A percentile compares a stretch with the other conserved stretches of the same genome.
These are phyloP conservation scores for Stachybotrys chlorohalonatus DNA, from an alignment of 2,329 filamentous ascomycete species.

Conservation along the genomic window DNA sequence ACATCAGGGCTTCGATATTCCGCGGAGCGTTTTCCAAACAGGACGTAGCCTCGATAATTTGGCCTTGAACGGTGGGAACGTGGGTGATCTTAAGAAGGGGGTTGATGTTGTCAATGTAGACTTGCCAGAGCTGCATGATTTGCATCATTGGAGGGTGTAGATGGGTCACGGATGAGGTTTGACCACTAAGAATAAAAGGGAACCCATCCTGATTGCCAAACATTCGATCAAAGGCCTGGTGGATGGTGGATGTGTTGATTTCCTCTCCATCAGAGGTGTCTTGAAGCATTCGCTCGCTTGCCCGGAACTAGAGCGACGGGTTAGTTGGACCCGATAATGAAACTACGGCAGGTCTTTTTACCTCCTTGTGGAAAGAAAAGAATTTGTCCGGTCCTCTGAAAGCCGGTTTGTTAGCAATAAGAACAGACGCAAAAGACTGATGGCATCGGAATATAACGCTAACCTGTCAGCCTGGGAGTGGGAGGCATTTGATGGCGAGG, in stretches of 20 bases:
- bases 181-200: conserved; percentile 44
- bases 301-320: conserved; percentile 31
- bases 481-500: conserved; percentile 20
- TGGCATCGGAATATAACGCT: background rate
- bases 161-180: conserved; percentile 31
- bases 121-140: conserved; percentile 59
- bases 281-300: conserved; percentile 35
- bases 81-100: conserved; percentile 61
- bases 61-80: conserved; percentile 54
- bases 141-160: conserved; percentile 47
- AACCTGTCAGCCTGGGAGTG: conserved; percentile 19
- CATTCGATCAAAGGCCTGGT: conserved; percentile 51
- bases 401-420: background rate
- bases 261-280: conserved; percentile 54
- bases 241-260: conserved; percentile 42
- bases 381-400: conserved; percentile 20
- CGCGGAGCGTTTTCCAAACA: conserved; percentile 44
- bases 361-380: conserved; percentile 45
- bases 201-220: conserved; percentile 48
- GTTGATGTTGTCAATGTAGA: conserved; percentile 61
- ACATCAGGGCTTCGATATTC: conserved; percentile 58
- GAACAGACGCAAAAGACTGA: background rate
- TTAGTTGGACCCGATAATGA: background rate
- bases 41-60: conserved; percentile 52
- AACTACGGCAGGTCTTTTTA: conserved; percentile 13